phyloP scores from a whole-genome alignment of 148 eudicot genomes.

The Polygonum maritimum region DNA sequence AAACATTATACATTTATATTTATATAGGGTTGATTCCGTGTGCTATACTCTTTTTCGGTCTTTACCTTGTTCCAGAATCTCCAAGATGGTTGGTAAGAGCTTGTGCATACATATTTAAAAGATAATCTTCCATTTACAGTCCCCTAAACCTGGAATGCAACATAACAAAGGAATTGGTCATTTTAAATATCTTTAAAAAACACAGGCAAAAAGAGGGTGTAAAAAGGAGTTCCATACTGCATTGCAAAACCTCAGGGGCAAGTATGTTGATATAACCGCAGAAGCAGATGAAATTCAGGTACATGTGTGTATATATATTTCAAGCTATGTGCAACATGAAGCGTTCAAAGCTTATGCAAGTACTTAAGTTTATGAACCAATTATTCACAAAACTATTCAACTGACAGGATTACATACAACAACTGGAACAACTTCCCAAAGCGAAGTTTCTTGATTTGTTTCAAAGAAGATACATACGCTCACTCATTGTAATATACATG shows the following conservation, averaged over 20 bases:
- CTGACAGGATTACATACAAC: conserved; percentile 42
- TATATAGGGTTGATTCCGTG: conserved; percentile 78
- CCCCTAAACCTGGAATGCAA: background rate
- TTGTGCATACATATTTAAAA: background rate
- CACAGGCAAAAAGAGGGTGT: conserved; percentile 52
- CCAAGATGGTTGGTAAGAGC: conserved; percentile 87
- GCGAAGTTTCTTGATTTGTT: conserved; percentile 48
- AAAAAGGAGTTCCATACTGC: conserved; percentile 41
- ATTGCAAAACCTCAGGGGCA: conserved; percentile 44
- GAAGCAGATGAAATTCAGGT: conserved; percentile 62
- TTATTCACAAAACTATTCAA: background rate
- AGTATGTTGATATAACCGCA: conserved; percentile 34
- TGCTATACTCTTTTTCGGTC: conserved; percentile 55
- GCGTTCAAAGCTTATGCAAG: background rate
- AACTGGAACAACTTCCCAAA: conserved; percentile 44
- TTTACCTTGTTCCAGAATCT: conserved; percentile 77
- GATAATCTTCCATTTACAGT: background rate
- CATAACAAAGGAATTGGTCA: background rate
- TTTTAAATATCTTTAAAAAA: background rate
- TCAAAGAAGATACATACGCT: conserved; percentile 40
- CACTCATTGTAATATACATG: conserved; percentile 37
- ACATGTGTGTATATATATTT: background rate
- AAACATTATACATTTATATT: background rate
- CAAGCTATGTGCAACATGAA: background rate
- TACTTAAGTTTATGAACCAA: background rate